Evolutionary conservation across 192 early-diverging fungal species (phyloP).

Genomic region (Entomortierella chlamydospora): DNA sequence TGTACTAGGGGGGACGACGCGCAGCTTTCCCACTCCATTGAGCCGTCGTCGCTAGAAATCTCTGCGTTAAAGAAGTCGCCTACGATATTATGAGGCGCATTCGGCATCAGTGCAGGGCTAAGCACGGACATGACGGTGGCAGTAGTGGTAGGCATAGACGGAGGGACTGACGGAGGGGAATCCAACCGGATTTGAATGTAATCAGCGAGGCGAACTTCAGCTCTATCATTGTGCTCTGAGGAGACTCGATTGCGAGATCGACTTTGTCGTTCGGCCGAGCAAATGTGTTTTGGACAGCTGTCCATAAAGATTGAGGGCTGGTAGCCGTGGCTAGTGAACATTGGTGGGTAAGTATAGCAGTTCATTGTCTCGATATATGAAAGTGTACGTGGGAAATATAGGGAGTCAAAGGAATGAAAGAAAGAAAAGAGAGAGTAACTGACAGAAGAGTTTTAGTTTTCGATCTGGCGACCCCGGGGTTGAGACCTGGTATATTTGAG

Average conservation of each 20-base stretch:
- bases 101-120: background rate
- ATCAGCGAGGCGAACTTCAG: background rate
- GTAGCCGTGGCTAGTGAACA: conserved; percentile 44
- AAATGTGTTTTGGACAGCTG: background rate
- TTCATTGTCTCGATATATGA: conserved; percentile 10
- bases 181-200: conserved; percentile 32
- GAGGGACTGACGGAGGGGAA: background rate
- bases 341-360: conserved; percentile 11
- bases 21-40: conserved; percentile 31
- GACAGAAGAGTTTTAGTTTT: too few species aligned
- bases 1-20: conserved; percentile 7
- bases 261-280: background rate
- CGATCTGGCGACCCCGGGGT: too few species aligned
- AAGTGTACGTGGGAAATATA: background rate
- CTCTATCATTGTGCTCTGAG: background rate
- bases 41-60: background rate
- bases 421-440: background rate
- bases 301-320: conserved; percentile 46
- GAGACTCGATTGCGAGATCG: background rate
- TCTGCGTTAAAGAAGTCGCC: background rate
- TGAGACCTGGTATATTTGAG: too few species aligned
- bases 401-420: background rate
- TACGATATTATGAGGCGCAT: background rate
- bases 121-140: background rate
- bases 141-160: too few species aligned